phyloP scores from a whole-genome alignment of 768 basidiomycete species.

The Pisolithus sp. region DNA sequence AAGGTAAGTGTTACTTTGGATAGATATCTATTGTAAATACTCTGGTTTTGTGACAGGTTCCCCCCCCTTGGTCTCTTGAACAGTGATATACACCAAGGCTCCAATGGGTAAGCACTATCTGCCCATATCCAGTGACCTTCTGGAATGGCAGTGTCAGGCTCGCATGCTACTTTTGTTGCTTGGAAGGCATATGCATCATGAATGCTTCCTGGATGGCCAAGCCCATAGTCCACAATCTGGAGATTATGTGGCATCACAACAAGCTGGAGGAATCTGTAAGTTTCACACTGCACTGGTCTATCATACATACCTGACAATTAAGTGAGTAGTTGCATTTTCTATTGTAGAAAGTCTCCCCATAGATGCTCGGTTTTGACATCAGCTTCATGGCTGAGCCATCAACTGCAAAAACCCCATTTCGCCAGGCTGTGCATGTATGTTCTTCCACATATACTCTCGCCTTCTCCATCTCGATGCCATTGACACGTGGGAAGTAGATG shows the following conservation, averaged over 20 bases:
- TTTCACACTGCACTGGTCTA: not conserved
- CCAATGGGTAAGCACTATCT: too few species aligned
- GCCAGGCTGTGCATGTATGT: slow-evolving; percentile 30
- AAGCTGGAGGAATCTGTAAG: not conserved
- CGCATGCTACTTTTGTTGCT: too few species aligned
- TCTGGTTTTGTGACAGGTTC: too few species aligned
- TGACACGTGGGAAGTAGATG: not conserved
- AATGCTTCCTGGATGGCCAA: too few species aligned
- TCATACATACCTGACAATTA: slow-evolving; percentile 14
- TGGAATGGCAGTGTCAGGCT: too few species aligned
- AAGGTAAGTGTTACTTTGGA: too few species aligned
- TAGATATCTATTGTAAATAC: too few species aligned
- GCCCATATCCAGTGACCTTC: too few species aligned
- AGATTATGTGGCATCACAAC: slow-evolving; percentile 8
- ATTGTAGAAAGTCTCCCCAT: slow-evolving; percentile 12
- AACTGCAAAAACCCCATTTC: slow-evolving; percentile 31
- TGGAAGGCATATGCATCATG: too few species aligned
- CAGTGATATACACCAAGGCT: too few species aligned
- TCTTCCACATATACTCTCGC: slow-evolving; percentile 26
- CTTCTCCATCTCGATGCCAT: not conserved
- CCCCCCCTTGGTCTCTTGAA: too few species aligned
- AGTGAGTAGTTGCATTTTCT: not conserved
- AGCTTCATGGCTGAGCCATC: slow-evolving; percentile 28
- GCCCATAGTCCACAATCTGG: too few species aligned
- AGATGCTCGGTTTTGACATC: slow-evolving; percentile 7